phyloP scores from a whole-genome alignment of 129 eudicot species.

The Arctium minus region DNA sequence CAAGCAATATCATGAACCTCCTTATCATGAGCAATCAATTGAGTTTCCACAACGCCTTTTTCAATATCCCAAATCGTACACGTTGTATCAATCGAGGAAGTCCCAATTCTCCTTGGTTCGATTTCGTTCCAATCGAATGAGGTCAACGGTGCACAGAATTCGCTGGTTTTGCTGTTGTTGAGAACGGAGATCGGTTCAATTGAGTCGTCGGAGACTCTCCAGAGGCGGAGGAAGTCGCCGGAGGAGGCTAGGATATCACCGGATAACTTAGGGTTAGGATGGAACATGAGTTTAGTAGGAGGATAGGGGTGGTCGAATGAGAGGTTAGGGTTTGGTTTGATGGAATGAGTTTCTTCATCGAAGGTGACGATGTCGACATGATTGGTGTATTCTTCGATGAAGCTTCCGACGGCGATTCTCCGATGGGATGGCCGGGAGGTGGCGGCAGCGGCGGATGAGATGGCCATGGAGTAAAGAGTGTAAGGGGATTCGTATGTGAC shows the following conservation, averaged over 20 bases:
- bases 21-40: slow-evolving; percentile 58
- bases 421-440: slow-evolving; percentile 23
- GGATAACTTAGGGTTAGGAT: slow-evolving; percentile 34
- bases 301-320: slow-evolving; percentile 73
- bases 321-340: slow-evolving; percentile 42
- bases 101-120: slow-evolving; percentile 58
- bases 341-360: slow-evolving; percentile 44
- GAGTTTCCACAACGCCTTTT: slow-evolving; percentile 52
- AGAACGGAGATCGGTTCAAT: slow-evolving; percentile 37
- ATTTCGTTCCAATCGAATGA: slow-evolving; percentile 79
- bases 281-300: slow-evolving; percentile 75
- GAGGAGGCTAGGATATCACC: slow-evolving; percentile 56
- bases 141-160: slow-evolving; percentile 61
- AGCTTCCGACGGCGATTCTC: slow-evolving; percentile 69
- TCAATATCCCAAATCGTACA: slow-evolving; percentile 67
- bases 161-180: slow-evolving; percentile 59
- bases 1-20: slow-evolving; percentile 64
- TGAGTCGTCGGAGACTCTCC: slow-evolving; percentile 31
- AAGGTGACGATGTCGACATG: slow-evolving; percentile 56
- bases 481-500: slow-evolving; percentile 48
- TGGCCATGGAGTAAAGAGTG: slow-evolving; percentile 69
- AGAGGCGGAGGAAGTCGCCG: slow-evolving; percentile 67
- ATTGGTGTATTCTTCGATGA: slow-evolving; percentile 60
- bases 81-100: slow-evolving; percentile 63
- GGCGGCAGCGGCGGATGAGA: slow-evolving; percentile 29